phyloP scores from a whole-genome alignment of 2,329 filamentous ascomycete species.

The Colletotrichum graminicola region DNA sequence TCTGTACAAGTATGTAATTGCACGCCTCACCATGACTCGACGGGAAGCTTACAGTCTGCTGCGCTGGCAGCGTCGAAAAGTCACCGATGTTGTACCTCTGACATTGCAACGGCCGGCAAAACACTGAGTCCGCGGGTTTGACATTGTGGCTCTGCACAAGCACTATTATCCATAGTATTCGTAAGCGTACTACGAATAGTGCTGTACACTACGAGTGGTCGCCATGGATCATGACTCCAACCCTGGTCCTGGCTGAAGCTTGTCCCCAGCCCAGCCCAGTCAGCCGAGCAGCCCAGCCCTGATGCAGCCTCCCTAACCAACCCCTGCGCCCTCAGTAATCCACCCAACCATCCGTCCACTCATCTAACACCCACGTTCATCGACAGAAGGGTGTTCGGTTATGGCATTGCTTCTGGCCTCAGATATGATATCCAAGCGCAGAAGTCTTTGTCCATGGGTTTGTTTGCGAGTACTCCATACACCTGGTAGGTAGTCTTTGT shows the following conservation, averaged over 20 bases:
- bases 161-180: background rate
- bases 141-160: background rate
- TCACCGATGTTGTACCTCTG: slow-evolving; percentile 14
- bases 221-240: background rate
- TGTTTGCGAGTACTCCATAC: slow-evolving; percentile 22
- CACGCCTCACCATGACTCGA: slow-evolving; percentile 34
- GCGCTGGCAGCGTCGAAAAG: no score
- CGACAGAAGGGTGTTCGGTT: slow-evolving; percentile 7
- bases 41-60: slow-evolving; percentile 3
- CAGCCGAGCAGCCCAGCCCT: slow-evolving; percentile 29
- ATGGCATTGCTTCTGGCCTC: slow-evolving; percentile 7
- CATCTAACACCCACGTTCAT: background rate
- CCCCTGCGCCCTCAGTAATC: slow-evolving; percentile 36
- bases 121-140: slow-evolving; percentile 8
- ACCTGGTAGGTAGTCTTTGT: slow-evolving; percentile 9
- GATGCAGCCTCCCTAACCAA: slow-evolving; percentile 31
- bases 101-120: slow-evolving; percentile 28
- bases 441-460: slow-evolving; percentile 31
- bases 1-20: background rate
- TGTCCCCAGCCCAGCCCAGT: slow-evolving; percentile 30
- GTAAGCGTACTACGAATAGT: no score
- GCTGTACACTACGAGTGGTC: slow-evolving; percentile 3
- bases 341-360: slow-evolving; percentile 27
- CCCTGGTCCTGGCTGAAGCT: slow-evolving; percentile 31
- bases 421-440: background rate